Evolutionary conservation across 2,329 filamentous ascomycete species (phyloP), one percentile per base, ranked within the genome.

Genomic region (Penicillium sp.): DNA sequence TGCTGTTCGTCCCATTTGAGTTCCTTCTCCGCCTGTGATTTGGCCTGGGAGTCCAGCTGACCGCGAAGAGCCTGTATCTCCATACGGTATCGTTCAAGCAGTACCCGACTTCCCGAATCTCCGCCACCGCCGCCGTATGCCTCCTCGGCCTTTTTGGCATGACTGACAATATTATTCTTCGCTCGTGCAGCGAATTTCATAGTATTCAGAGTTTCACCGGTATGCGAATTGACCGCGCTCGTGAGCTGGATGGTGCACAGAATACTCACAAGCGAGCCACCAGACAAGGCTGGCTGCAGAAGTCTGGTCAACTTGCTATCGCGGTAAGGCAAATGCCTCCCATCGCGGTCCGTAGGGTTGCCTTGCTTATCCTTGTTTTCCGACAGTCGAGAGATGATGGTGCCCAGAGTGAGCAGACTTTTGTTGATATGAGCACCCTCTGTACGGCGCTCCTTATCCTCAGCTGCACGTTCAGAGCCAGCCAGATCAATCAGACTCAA

Each of bases 351-450:
- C 16, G 76, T 81, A 6, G 81, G 79, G 69, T 88, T 89, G 50
- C 82, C 84, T 55, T 89, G 83, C 73, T 92, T 93, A 40, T 96
- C 90, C 70, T 95, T 96, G 68, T 88, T 85, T 53, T 91, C 90
- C 1, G 93, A 95, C n/a, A 99, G 80, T 61, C 89, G 89, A 11
- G 90, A 89, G 71, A 99, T 97, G 67, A 99, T 94, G 1, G 91
- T 99, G 50, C 94, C 94, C 3, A 99, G 80, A 0, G 94, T 99
- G 56, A 99, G 84, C 69, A 99, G 78, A 73, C 92, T 97, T 78
- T 97, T 97, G 80, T 99, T 99, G 77, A 99, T 99, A 72, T 99
- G 94, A 13, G 93, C 93, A 61, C 94, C 94, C 76, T 99, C 94
- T 16, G 91, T 90, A 44, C 94, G 85, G 51, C 94, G 85, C 76